These are phyloP conservation scores for Tulasnella sp. DNA, from an alignment of 768 basidiomycete species.

Conservation along the genomic window DNA sequence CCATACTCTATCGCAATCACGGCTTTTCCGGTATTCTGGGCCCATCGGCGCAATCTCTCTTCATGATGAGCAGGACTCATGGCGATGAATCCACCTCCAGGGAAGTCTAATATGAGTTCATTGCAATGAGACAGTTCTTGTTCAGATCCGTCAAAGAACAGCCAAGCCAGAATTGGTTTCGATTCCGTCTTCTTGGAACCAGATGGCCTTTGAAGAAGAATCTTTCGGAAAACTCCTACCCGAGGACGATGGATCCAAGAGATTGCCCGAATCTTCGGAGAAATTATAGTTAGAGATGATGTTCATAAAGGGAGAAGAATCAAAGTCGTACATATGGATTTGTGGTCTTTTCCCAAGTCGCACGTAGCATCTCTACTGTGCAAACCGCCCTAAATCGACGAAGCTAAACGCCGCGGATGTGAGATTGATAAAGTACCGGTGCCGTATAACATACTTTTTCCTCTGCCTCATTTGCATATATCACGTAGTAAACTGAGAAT, in stretches of 20 bases:
- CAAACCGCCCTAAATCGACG: slow-evolving; percentile 84
- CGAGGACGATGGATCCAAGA: slow-evolving; percentile 41
- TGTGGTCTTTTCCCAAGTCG: slow-evolving; percentile 92
- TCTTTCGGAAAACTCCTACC: slow-evolving; percentile 53
- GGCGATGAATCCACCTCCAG: slow-evolving; percentile 93
- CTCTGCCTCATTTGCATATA: slow-evolving; percentile 81
- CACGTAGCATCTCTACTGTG: slow-evolving; percentile 89
- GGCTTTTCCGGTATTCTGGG: slow-evolving; percentile 59
- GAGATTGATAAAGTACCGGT: neutral
- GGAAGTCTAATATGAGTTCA: slow-evolving; percentile 83
- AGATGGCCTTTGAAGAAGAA: slow-evolving; percentile 71
- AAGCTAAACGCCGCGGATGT: slow-evolving; percentile 40
- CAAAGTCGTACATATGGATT: slow-evolving; percentile 67
- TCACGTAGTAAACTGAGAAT: slow-evolving; percentile 81
- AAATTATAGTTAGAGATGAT: slow-evolving; percentile 7
- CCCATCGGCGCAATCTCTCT: slow-evolving; percentile 82
- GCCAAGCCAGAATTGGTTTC: slow-evolving; percentile 71
- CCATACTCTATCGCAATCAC: slow-evolving; percentile 86
- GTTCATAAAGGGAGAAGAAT: neutral
- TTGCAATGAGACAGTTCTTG: slow-evolving; percentile 48
- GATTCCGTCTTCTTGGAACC: slow-evolving; percentile 57
- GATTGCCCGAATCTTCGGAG: slow-evolving; percentile 49
- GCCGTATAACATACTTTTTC: slow-evolving; percentile 59
- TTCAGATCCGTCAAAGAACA: slow-evolving; percentile 68
- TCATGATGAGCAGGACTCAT: slow-evolving; percentile 97